Evolutionary conservation across 345 rosid species (phyloP), one percentile per base, ranked within the genome.

Genomic region (Citrus sinensis): DNA sequence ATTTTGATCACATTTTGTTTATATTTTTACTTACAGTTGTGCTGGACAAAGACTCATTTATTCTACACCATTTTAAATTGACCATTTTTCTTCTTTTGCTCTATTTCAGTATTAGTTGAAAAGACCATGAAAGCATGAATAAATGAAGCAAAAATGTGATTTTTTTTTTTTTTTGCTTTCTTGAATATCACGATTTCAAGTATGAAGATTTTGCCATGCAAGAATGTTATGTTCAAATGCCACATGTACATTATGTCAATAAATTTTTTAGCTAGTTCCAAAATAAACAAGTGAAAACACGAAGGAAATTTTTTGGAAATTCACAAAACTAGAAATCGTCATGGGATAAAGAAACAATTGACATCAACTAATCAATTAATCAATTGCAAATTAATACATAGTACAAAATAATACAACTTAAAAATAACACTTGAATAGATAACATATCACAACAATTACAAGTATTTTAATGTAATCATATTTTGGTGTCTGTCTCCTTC

Each of bases 1-100:
- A 74, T 62, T 42, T 74, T 40, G 70, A 74, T 63, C 67, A 24
- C 13, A 39, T 58, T 73, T 60, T 73, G 76, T 58, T 35, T 72
- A 13, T 55, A 55, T 55, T 72, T 56, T 10, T 3, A 2, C 2
- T 7, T 25, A 61, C 58, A 74, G 77, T 74, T 74, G 77, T 25
- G 1, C 2, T 2, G 29, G 68, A 61, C 39, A 61, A 20, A 27
- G 67, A 74, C 77, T 60, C n/a, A 22, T 1, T 11, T 60, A 59
- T 11, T 69, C 39, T 65, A 7, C 9, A 14, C 25, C 49, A 63
- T 63, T 63, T 63, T 14, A 7, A 30, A 13, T 63, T 27, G 67
- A 63, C 67, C 20, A 8, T 5, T 51, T 51, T 51, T 20, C 56
- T 17, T 16, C 30, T 29, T 30, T 30, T 58, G 62, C 62, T 58